These are phyloP conservation scores for Xylaria cubensis DNA, from an alignment of 495 filamentous ascomycete genomes.

Conservation along the genomic window DNA sequence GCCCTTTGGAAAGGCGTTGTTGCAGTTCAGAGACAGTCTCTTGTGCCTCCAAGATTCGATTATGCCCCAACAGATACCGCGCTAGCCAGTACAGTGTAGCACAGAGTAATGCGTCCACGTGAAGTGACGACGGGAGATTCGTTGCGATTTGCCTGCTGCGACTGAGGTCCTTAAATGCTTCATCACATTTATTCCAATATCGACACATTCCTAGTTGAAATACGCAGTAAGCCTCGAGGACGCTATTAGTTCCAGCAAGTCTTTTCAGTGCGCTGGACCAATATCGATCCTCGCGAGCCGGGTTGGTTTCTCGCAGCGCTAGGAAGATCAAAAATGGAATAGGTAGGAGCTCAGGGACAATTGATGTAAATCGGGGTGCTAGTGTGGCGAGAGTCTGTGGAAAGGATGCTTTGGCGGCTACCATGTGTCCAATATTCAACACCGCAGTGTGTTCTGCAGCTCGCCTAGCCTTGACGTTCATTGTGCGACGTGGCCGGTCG, in stretches of 20 bases:
- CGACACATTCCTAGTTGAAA: not conserved
- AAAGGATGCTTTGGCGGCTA: not conserved
- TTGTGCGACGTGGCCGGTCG: not conserved
- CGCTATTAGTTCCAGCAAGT: not conserved
- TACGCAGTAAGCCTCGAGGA: constrained; percentile 7
- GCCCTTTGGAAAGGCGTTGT: constrained; percentile 5
- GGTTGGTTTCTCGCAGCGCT: not conserved
- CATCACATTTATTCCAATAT: not conserved
- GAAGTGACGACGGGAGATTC: constrained; percentile 11
- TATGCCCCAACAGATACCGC: not conserved
- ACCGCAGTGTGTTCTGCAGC: not conserved
- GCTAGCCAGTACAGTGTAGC: not conserved
- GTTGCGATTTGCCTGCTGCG: not conserved
- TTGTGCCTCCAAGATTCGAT: not conserved
- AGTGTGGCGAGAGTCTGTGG: not conserved
- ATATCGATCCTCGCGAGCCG: not conserved
- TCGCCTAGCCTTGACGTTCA: not conserved
- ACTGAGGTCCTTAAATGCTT: not conserved
- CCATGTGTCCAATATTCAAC: constrained; percentile 1
- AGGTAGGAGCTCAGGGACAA: constrained; percentile 5
- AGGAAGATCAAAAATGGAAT: constrained; percentile 1
- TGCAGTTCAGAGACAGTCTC: constrained; percentile 12
- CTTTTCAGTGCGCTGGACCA: constrained; percentile 9
- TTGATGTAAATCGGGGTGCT: not conserved
- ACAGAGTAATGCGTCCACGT: not conserved